Evolutionary conservation across 345 rosid species (phyloP).

Genomic region (Pistacia integerrima): DNA sequence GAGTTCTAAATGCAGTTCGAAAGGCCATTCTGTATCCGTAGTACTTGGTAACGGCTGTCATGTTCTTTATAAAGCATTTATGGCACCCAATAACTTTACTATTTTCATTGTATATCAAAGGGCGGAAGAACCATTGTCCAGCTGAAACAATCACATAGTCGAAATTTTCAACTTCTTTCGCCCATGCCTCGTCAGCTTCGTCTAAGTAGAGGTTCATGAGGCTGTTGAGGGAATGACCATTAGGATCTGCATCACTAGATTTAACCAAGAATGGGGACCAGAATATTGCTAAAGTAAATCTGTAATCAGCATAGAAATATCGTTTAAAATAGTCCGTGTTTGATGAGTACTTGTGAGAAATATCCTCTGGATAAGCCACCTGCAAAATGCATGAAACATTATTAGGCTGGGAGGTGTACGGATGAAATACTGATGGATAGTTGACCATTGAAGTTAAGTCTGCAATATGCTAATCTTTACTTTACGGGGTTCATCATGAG

Average conservation of each 20-base stretch:
- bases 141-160: constrained; percentile 55
- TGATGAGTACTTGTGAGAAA: constrained; percentile 22
- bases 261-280: constrained; percentile 64
- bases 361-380: constrained; percentile 42
- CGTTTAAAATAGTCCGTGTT: constrained; percentile 28
- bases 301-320: constrained; percentile 29
- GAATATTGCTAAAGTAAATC: constrained; percentile 44
- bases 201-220: constrained; percentile 52
- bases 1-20: constrained; percentile 51
- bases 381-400: constrained; percentile 21
- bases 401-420: not conserved
- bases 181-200: constrained; percentile 52
- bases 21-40: constrained; percentile 65
- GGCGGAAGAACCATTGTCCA: constrained; percentile 66
- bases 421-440: too few species aligned
- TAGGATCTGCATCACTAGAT: constrained; percentile 42
- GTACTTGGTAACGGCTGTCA: constrained; percentile 34
- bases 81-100: constrained; percentile 43
- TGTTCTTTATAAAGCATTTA: constrained; percentile 35
- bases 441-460: too few species aligned
- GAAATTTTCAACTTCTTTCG: constrained; percentile 33
- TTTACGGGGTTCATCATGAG: not conserved
- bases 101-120: constrained; percentile 37
- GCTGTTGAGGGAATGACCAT: constrained; percentile 40
- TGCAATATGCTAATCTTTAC: not conserved